Conservation (phyloP, 2,329 filamentous ascomycete species). For the Phaeosphaeriaceae sp. region DNA sequence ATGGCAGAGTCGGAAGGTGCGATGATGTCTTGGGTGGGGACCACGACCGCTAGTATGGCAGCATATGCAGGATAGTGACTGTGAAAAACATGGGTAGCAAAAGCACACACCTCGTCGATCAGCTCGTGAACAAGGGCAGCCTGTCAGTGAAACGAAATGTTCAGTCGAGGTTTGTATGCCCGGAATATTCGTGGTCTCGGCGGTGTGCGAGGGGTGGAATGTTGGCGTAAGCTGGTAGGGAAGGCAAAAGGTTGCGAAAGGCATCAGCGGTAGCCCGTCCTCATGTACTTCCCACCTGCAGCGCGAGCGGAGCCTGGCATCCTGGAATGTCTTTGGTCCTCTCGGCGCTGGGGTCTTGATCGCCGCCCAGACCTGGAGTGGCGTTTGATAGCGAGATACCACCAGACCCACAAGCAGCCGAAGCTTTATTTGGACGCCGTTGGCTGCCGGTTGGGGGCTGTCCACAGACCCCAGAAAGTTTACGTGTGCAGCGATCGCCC, state of each 20-base stretch:
- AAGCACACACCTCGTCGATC: neutral
- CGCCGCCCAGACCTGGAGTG: constrained; percentile 45
- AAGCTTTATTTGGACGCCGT: constrained; percentile 49
- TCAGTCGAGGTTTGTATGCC: neutral
- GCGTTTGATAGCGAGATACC: constrained; percentile 40
- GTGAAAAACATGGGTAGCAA: neutral
- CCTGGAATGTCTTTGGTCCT: constrained; percentile 34
- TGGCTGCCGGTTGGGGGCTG: constrained; percentile 32
- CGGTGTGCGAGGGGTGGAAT: constrained; percentile 2
- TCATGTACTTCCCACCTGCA: constrained; percentile 27
- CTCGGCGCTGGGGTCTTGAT: constrained; percentile 43
- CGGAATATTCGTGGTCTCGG: neutral
- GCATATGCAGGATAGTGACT: neutral
- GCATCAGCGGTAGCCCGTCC: constrained; percentile 26
- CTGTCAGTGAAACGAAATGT: neutral
- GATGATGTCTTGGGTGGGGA: constrained; percentile 1
- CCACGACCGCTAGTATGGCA: neutral
- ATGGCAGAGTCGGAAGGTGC: neutral
- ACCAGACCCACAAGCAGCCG: constrained; percentile 44
- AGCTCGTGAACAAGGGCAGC: neutral
- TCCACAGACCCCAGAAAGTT: constrained; percentile 9
- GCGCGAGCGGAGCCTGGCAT: constrained; percentile 23
- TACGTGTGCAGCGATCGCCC: constrained; percentile 12
- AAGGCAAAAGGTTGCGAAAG: constrained; percentile 25
- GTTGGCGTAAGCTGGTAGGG: neutral